These are phyloP conservation scores for Salisapilia sapeloensis DNA, from an alignment of 352 stramenopile species.

Conservation along the genomic window DNA sequence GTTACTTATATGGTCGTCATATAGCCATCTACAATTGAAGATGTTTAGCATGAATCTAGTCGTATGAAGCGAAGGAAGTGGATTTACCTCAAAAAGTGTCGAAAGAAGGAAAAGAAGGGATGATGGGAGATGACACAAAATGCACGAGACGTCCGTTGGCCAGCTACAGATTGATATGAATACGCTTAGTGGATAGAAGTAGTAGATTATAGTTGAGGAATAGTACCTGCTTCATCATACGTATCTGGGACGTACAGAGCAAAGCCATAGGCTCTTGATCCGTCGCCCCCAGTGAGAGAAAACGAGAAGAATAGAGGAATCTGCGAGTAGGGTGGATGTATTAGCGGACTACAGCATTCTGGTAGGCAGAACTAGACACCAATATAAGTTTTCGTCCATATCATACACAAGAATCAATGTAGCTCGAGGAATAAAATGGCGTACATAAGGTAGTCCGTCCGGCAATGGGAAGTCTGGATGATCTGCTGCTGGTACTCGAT, in stretches of 20 bases:
- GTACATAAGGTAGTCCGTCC: conserved; percentile 46
- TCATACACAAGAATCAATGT: neutral
- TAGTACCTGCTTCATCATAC: conserved; percentile 4
- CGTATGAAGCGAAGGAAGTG: neutral
- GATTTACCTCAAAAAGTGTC: conserved; percentile 45
- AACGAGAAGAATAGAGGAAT: conserved; percentile 69
- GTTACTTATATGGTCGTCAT: no score
- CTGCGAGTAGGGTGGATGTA: conserved; percentile 31
- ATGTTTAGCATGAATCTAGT: neutral
- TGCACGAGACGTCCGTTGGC: conserved; percentile 29
- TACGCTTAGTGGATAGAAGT: neutral
- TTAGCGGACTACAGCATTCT: conserved; percentile 19
- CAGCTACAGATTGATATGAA: conserved; percentile 1
- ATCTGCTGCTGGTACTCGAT: conserved; percentile 22
- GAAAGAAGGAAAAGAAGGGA: conserved; percentile 70
- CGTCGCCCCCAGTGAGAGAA: conserved; percentile 55
- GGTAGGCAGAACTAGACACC: conserved; percentile 53
- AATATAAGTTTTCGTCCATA: neutral
- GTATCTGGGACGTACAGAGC: conserved; percentile 40
- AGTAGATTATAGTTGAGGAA: neutral
- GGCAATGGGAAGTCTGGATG: conserved; percentile 45
- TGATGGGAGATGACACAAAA: conserved; percentile 68
- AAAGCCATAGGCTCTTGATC: conserved; percentile 50
- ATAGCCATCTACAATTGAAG: conserved; percentile 27
- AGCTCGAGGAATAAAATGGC: conserved; percentile 2